These are phyloP conservation scores for Polyporus arcularius DNA, from an alignment of 768 basidiomycete genomes.

Conservation along the genomic window DNA sequence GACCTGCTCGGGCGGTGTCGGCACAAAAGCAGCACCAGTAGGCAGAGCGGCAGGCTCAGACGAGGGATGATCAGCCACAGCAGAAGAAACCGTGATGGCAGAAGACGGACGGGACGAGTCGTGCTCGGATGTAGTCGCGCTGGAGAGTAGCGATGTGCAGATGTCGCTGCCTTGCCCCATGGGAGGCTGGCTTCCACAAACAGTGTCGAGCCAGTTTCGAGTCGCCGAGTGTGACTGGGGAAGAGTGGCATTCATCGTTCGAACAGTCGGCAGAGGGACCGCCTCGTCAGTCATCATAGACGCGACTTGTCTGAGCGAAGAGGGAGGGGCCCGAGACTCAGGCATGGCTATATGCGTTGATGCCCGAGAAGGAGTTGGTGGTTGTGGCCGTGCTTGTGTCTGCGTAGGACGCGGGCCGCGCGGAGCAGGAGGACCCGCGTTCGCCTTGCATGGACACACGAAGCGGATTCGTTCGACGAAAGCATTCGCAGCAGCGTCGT, in stretches of 20 bases:
- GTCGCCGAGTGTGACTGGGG: neutral
- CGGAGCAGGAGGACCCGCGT: constrained; percentile 34
- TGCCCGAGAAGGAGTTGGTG: neutral
- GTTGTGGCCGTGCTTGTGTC: neutral
- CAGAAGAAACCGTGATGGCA: constrained; percentile 9
- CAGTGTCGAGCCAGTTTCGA: neutral
- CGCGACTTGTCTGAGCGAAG: neutral
- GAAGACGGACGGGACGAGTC: constrained; percentile 10
- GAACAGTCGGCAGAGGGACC: neutral
- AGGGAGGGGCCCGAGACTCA: neutral
- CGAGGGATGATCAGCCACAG: constrained; percentile 6
- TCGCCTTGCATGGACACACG: constrained; percentile 77
- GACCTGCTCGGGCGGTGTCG: neutral
- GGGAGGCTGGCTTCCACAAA: neutral
- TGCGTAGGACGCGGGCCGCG: neutral
- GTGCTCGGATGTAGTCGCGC: neutral
- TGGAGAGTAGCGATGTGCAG: neutral
- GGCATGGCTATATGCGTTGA: neutral
- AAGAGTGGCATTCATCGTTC: neutral
- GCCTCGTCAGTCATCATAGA: neutral
- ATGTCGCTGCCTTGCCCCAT: neutral
- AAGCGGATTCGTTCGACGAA: constrained; percentile 64
- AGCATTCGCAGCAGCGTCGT: constrained; percentile 47
- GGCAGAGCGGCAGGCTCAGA: neutral
- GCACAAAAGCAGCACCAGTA: neutral